phyloP scores from a whole-genome alignment of 805 yeast species.

The Wickerhamiella cacticola region DNA sequence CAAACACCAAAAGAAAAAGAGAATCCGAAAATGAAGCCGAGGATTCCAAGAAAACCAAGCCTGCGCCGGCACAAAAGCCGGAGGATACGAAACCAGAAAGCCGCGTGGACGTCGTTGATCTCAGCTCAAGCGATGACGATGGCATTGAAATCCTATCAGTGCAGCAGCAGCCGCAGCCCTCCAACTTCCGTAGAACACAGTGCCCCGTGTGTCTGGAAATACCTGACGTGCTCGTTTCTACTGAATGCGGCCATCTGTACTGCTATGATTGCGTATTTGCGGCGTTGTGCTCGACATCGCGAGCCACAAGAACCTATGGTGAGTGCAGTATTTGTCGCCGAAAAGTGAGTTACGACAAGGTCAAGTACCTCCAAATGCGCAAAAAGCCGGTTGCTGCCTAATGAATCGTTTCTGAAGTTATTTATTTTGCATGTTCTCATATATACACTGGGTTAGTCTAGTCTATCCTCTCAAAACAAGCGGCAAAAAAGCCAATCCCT shows the following conservation, averaged over 20 bases:
- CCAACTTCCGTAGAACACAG: slow-evolving; percentile 12
- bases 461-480: slow-evolving; percentile 53
- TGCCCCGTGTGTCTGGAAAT: slow-evolving; percentile 31
- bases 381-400: slow-evolving; percentile 6
- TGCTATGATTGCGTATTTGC: slow-evolving; percentile 29
- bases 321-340: slow-evolving; percentile 30
- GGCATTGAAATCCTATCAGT: slow-evolving; percentile 14
- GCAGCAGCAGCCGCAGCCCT: slow-evolving; percentile 13
- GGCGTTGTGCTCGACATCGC: slow-evolving; percentile 24
- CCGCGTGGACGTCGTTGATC: not conserved
- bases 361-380: slow-evolving; percentile 24
- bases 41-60: not conserved
- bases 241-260: slow-evolving; percentile 32
- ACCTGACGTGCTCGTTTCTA: slow-evolving; percentile 26
- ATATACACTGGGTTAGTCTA: not conserved
- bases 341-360: slow-evolving; percentile 22
- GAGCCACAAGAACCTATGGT: slow-evolving; percentile 24
- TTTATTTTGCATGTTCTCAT: not conserved
- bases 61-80: not conserved
- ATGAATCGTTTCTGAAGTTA: not conserved
- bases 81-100: not conserved
- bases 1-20: not conserved
- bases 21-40: not conserved
- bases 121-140: not conserved
- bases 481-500: slow-evolving; percentile 98